Evolutionary conservation across 371 early-diverging fungal genomes (phyloP).

Genomic region (Haplosporangium sp.): DNA sequence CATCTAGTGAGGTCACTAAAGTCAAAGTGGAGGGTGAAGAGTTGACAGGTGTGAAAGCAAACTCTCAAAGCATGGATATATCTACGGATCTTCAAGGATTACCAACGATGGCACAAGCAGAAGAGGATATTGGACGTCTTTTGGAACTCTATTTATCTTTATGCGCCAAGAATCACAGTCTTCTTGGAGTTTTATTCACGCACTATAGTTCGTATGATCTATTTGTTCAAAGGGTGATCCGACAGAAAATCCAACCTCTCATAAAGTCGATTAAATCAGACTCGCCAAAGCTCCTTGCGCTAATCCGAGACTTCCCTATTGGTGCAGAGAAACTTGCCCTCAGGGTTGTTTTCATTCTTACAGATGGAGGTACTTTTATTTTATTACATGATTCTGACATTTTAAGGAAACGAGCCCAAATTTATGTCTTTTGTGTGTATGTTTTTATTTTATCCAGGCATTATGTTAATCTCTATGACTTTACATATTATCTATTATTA

Average conservation of each 20-base stretch:
- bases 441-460: background rate
- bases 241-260: constrained; percentile 76
- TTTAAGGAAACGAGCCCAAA: background rate
- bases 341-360: constrained; percentile 76
- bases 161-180: constrained; percentile 50
- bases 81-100: background rate
- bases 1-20: background rate
- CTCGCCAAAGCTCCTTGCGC: constrained; percentile 69
- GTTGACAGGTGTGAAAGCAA: background rate
- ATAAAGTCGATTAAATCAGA: constrained; percentile 78
- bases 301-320: constrained; percentile 75
- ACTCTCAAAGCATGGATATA: background rate
- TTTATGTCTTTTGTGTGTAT: background rate
- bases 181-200: constrained; percentile 34
- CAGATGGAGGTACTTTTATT: constrained; percentile 70
- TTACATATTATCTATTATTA: background rate
- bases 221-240: constrained; percentile 71
- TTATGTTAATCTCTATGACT: background rate
- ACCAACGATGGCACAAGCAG: constrained; percentile 20
- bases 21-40: constrained; percentile 23
- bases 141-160: constrained; percentile 51
- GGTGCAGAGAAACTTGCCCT: constrained; percentile 83
- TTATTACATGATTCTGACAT: background rate
- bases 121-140: constrained; percentile 41
- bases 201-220: constrained; percentile 39